Evolutionary conservation across 2,329 filamentous ascomycete species (phyloP).

Genomic region (Akanthomyces lecanii): DNA sequence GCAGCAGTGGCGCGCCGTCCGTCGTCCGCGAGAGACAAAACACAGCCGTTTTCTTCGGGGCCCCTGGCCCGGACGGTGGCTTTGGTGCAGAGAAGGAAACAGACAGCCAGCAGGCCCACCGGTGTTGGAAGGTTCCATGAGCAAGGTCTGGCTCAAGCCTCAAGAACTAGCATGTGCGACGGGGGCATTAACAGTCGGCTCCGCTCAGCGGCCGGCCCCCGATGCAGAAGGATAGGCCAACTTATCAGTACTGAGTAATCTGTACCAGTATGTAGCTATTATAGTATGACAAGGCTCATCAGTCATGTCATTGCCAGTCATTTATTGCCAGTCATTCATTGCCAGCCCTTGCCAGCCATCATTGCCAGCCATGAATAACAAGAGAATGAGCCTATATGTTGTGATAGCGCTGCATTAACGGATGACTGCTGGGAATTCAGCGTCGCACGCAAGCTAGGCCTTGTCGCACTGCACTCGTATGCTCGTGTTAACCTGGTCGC

Average conservation of each 20-base stretch:
- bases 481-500: neutral
- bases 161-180: slow-evolving; percentile 11
- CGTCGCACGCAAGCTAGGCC: neutral
- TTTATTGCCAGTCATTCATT: neutral
- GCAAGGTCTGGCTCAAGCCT: neutral
- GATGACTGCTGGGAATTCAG: neutral
- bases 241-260: too few species aligned
- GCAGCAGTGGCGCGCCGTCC: neutral
- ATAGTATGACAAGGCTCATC: neutral
- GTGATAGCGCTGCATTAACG: neutral
- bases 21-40: neutral
- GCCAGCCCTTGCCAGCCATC: neutral
- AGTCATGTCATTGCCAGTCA: slow-evolving; percentile 7
- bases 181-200: slow-evolving; percentile 11
- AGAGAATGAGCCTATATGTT: neutral
- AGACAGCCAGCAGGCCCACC: neutral
- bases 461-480: neutral
- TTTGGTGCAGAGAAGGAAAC: neutral
- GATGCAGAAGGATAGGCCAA: neutral
- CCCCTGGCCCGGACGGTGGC: neutral
- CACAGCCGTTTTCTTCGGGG: slow-evolving; percentile 3
- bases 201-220: neutral
- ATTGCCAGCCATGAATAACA: neutral
- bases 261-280: too few species aligned
- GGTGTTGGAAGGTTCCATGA: slow-evolving; percentile 10